Evolutionary conservation across 306 rosid genomes (phyloP), one percentile per base, ranked within the genome.

Genomic region (Acmispon strigosus): DNA sequence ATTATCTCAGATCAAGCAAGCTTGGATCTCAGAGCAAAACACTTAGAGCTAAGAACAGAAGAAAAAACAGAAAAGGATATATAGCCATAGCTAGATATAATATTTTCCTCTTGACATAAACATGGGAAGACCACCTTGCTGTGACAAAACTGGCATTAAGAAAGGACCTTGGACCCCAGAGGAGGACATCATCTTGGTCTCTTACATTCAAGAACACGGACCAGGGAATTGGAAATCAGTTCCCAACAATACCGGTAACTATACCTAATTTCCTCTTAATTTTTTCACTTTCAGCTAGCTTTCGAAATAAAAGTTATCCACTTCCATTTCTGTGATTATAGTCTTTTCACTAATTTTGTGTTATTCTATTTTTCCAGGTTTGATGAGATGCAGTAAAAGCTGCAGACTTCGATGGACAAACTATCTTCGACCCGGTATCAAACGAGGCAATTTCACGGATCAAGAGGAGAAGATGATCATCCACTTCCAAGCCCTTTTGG

Each of bases 101-200:
- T 27, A 27, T 3, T 27, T 3, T 27, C 8, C n/a, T 32, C 8
- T 32, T 32, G 37, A 32, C 37, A 29, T 6, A 12, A 36, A 47
- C 1, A 93, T 93, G 98, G 98, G 97, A 62, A 90, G 97, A 17
- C 87, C 94, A 52, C 98, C 98, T 34, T 90, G 94, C 79, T 88
- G 90, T 80, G 96, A 90, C 42, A 90, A 91, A 80, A 54, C 74
- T 59, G 94, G 88, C 1, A 69, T 88, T n/a, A 93, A 93, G 83
- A 93, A 93, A 73, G 98, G 98, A 6, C 96, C 98, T n/a, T 93
- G 98, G 98, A 93, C 94, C 50, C 98, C 98, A 0, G 98, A 93
- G 18, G 98, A 93, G 58, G 98, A 93, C 71, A 93, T 93, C 83
- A 69, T 87, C 39, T 78, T 93, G 82, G 98, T 93, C 41, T 90